phyloP scores from a whole-genome alignment of 352 stramenopile species.

The Aphanomyces euteiches region DNA sequence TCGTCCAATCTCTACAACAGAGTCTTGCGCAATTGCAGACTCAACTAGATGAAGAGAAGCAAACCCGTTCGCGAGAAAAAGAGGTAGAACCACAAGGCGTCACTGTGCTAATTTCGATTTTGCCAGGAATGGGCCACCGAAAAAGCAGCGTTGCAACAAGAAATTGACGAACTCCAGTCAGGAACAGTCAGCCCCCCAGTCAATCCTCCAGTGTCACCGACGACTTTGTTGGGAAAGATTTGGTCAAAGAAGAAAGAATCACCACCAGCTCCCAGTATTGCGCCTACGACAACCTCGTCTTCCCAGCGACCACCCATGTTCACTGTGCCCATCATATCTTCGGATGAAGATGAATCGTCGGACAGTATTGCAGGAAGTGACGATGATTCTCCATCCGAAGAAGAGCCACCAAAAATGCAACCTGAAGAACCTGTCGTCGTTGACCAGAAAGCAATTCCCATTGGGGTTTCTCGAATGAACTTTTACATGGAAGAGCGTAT shows the following conservation, averaged over 20 bases:
- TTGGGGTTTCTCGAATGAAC: slow-evolving; percentile 59
- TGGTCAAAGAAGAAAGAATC: slow-evolving; percentile 23
- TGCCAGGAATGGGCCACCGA: too few species aligned
- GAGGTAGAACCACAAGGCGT: background rate
- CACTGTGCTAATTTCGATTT: too few species aligned
- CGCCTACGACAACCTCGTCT: background rate
- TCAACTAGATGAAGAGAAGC: slow-evolving; percentile 7
- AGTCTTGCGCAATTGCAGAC: slow-evolving; percentile 2
- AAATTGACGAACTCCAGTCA: slow-evolving; percentile 19
- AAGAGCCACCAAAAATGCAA: slow-evolving; percentile 33
- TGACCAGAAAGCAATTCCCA: background rate
- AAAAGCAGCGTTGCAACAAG: background rate
- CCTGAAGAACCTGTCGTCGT: background rate
- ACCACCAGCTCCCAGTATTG: background rate
- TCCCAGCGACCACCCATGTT: slow-evolving; percentile 63
- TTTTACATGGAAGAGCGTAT: slow-evolving; percentile 83
- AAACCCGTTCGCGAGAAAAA: background rate
- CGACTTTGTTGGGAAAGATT: slow-evolving; percentile 24
- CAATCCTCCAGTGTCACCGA: background rate
- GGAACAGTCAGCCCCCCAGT: background rate
- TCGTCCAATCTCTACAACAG: slow-evolving; percentile 24
- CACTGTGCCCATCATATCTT: slow-evolving; percentile 54
- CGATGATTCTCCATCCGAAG: slow-evolving; percentile 28
- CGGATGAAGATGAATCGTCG: slow-evolving; percentile 77
- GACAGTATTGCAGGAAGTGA: slow-evolving; percentile 84